phyloP scores from a whole-genome alignment of 306 rosid species.

The Malus orientalis region DNA sequence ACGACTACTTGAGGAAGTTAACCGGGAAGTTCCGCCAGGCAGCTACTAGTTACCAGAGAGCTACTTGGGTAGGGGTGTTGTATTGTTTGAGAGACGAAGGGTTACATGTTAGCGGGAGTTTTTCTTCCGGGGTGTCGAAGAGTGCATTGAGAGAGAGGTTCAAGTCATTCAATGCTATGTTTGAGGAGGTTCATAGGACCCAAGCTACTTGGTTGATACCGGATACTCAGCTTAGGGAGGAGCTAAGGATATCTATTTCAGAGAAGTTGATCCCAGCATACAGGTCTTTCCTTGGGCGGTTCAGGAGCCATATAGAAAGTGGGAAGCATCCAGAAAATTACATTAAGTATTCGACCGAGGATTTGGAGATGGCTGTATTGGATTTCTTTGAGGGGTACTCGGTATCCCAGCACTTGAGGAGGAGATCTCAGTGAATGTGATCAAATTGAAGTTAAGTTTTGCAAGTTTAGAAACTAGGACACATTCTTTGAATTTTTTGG shows the following conservation, averaged over 20 bases:
- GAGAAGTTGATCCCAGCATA: conserved; percentile 93
- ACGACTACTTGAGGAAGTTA: conserved; percentile 71
- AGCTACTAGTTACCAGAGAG: conserved; percentile 90
- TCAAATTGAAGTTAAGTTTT: conserved; percentile 31
- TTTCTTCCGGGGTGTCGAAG: conserved; percentile 86
- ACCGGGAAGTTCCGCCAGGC: conserved; percentile 82
- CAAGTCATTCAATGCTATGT: conserved; percentile 88
- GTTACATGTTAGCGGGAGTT: conserved; percentile 76
- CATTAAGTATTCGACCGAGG: conserved; percentile 88
- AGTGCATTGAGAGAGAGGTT: conserved; percentile 93
- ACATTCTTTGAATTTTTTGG: conserved; percentile 76
- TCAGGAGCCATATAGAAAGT: conserved; percentile 82
- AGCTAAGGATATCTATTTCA: conserved; percentile 69
- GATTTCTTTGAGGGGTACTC: conserved; percentile 85
- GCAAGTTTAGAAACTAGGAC: conserved; percentile 56
- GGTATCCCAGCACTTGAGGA: conserved; percentile 70
- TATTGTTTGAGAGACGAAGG: conserved; percentile 88
- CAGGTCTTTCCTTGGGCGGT: conserved; percentile 89
- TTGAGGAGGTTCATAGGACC: conserved; percentile 93
- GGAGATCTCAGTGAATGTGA: conserved; percentile 62
- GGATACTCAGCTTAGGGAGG: conserved; percentile 93
- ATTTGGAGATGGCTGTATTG: conserved; percentile 69
- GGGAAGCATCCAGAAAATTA: conserved; percentile 94
- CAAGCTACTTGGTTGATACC: conserved; percentile 89
- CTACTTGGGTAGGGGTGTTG: conserved; percentile 90